phyloP scores from a whole-genome alignment of 2,329 filamentous ascomycete genomes.

The Fusarium tuaranense region DNA sequence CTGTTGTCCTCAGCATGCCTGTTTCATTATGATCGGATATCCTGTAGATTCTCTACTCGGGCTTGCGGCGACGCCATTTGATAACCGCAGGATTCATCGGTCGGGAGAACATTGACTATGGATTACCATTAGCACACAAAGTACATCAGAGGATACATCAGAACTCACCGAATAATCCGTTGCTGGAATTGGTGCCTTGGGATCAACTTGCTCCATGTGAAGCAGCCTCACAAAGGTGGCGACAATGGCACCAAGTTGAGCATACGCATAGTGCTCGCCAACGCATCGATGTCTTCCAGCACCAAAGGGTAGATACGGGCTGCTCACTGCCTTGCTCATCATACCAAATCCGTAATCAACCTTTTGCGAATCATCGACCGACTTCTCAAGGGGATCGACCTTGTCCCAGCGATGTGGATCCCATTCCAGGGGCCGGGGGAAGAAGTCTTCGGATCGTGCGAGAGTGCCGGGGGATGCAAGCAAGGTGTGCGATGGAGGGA shows the following conservation, averaged over 20 bases:
- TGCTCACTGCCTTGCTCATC: constrained; percentile 88
- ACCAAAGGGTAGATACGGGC: constrained; percentile 93
- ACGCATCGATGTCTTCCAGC: constrained; percentile 96
- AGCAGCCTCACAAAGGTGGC: constrained; percentile 81
- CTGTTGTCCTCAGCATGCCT: background rate
- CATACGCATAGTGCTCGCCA: constrained; percentile 94
- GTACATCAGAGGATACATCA: rapidly evolving
- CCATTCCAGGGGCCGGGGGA: constrained; percentile 85
- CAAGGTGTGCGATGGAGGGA: constrained; percentile 84
- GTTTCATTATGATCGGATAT: background rate
- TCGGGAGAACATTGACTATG: constrained; percentile 39
- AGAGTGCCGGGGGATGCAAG: constrained; percentile 87
- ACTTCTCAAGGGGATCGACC: constrained; percentile 51
- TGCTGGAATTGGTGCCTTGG: constrained; percentile 73
- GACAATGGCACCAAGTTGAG: constrained; percentile 87
- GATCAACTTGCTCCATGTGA: constrained; percentile 66
- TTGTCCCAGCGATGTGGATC: constrained; percentile 90
- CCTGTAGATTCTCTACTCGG: background rate
- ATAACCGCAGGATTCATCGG: constrained; percentile 38
- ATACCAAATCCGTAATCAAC: constrained; percentile 96
- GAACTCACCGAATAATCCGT: constrained; percentile 68
- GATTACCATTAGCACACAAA: background rate
- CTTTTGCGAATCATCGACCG: constrained; percentile 75
- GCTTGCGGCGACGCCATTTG: constrained; percentile 29
- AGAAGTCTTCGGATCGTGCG: constrained; percentile 77